Evolutionary conservation across 345 rosid species (phyloP), one percentile per base, ranked within the genome.

Genomic region (Luvunga scandens): DNA sequence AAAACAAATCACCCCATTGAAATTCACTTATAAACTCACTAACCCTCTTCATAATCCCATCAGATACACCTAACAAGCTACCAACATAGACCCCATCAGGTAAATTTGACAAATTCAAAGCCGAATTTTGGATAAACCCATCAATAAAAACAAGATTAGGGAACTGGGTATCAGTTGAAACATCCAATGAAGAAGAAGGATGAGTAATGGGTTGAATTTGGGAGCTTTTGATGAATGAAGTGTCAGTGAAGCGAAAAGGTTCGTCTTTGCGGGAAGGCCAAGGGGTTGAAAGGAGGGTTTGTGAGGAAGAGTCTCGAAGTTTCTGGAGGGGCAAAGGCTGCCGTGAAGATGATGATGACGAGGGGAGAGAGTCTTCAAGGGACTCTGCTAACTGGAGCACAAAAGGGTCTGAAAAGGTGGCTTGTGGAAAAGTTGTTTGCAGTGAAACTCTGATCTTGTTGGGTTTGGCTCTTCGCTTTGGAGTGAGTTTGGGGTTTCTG

Each of bases 191-290:
- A 34, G 68, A 61, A 0, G 91, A 88, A 25, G 90, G 90, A 56
- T 74, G 81, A 60, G 91, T 75, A 34, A 90, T 75, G 6, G 99
- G 98, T 76, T 82, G 83, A 73, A 93, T 87, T 77, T 86, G 88
- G 21, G 95, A 90, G 27, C 77, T 82, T 66, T 81, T 89, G 80
- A 96, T 89, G 76, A 92, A 85, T 0, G 97, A 92, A 21, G 89
- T 92, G 64, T 96, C 98, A 6, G 98, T 96, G 86, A 94, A 94
- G 57, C 98, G 88, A 77, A 94, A 94, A 72, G 92, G 84, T 81
- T 96, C 99, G 82, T 91, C 98, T 82, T 79, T 93, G 59, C 91
- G 91, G 4, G 99, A 85, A 5, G 97, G 97, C 98, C 99, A 94
- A 62, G 91, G 89, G 4, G 94, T 94, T 2, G 94, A 88, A 74